Conservation (phyloP, 371 early-diverging fungal species). For the Rozella allomycis region DNA sequence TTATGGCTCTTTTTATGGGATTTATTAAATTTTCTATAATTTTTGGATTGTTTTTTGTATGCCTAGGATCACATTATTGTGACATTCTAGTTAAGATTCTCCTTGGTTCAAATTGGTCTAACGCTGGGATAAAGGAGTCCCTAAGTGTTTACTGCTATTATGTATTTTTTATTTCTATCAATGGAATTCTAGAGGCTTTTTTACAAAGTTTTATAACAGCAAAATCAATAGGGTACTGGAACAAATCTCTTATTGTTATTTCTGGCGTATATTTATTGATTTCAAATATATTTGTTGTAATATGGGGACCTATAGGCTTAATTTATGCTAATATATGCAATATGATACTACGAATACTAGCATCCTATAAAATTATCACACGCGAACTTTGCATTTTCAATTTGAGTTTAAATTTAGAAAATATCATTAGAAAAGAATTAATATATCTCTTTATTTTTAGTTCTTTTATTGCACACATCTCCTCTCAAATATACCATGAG, state of each 20-base stretch:
- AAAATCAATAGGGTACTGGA: conserved; percentile 30
- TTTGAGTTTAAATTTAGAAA: too few relatives aligned
- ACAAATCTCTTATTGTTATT: conserved; percentile 51
- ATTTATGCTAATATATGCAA: conserved; percentile 68
- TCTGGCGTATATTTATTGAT: conserved; percentile 35
- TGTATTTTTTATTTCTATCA: conserved; percentile 79
- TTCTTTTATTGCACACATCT: too few relatives aligned
- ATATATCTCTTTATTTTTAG: too few relatives aligned
- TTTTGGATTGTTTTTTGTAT: conserved; percentile 50
- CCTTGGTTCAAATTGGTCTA: conserved; percentile 37
- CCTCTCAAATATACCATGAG: too few relatives aligned
- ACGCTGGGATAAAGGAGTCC: conserved; percentile 21
- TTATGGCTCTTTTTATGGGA: conserved; percentile 15
- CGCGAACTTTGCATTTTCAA: too few relatives aligned
- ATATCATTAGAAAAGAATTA: too few relatives aligned
- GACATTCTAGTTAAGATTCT: conserved; percentile 43
- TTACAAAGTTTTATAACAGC: conserved; percentile 58
- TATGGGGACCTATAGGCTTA: conserved; percentile 53
- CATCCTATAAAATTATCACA: too few relatives aligned
- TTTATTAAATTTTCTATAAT: conserved; percentile 51
- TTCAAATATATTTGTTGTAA: conserved; percentile 29
- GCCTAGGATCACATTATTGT: conserved; percentile 64
- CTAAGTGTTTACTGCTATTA: conserved; percentile 58
- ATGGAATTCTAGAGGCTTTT: conserved; percentile 84
- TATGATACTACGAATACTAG: conserved; percentile 54